These are phyloP conservation scores for Syzygium aqueum DNA, from an alignment of 345 rosid species.

Conservation along the genomic window DNA sequence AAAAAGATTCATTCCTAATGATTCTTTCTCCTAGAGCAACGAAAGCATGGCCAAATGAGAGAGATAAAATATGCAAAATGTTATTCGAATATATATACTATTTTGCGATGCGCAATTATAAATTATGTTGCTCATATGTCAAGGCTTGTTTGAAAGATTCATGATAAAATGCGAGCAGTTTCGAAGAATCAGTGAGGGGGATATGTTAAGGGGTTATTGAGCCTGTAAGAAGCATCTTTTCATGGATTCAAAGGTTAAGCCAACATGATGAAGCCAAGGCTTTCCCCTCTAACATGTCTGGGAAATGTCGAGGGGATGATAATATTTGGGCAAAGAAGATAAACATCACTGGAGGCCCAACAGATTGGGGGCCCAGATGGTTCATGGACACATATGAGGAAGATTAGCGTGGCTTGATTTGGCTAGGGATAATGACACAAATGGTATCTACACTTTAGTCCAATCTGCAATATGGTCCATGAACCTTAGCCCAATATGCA, in stretches of 20 bases:
- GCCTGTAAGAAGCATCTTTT: slow-evolving; percentile 20
- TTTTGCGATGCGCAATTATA: not conserved
- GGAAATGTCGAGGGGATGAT: not conserved
- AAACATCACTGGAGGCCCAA: not conserved
- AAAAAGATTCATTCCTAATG: not conserved
- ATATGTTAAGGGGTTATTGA: slow-evolving; percentile 8
- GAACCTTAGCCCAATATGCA: too few species aligned
- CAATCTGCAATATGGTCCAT: too few species aligned
- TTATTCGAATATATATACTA: not conserved
- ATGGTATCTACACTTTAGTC: too few species aligned
- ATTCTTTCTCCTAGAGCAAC: not conserved
- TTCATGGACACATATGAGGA: not conserved
- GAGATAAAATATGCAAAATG: not conserved
- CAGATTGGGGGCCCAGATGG: slow-evolving; percentile 8
- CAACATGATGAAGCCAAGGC: slow-evolving; percentile 3
- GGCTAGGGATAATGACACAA: not conserved
- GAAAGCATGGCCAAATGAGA: not conserved
- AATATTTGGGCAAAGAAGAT: not conserved
- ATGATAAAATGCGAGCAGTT: not conserved
- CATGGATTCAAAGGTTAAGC: not conserved
- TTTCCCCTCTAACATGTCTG: not conserved
- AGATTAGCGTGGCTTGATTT: not conserved
- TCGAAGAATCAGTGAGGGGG: not conserved
- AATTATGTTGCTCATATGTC: not conserved
- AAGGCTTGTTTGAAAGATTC: not conserved